Percentiles rank a stretch among this genome's conserved stretches.
phyloP scores from a whole-genome alignment of 345 rosid species.

The Pugionium dolabratum region DNA sequence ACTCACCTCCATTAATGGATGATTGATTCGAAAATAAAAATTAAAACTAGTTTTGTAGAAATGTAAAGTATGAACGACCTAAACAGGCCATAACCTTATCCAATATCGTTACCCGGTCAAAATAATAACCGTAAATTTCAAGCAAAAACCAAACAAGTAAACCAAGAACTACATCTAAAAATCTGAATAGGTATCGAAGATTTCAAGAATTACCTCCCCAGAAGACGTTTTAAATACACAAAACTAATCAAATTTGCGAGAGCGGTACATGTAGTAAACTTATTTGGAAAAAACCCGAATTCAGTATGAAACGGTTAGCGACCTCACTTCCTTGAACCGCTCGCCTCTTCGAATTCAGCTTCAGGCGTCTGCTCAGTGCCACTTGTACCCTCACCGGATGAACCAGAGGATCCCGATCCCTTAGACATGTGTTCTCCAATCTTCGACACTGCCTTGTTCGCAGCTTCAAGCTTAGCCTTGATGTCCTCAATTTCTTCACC shows the following conservation, averaged over 20 bases:
- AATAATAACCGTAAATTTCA: slow-evolving; percentile 17
- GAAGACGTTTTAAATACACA: slow-evolving; percentile 23
- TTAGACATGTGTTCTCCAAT: slow-evolving; percentile 58
- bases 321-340: slow-evolving; percentile 42
- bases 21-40: neutral
- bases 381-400: slow-evolving; percentile 39
- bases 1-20: too few species aligned
- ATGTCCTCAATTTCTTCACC: slow-evolving; percentile 30
- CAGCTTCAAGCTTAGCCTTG: slow-evolving; percentile 51
- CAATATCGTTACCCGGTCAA: slow-evolving; percentile 3
- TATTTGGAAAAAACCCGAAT: slow-evolving; percentile 29
- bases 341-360: slow-evolving; percentile 59
- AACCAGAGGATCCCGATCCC: slow-evolving; percentile 38
- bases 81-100: too few species aligned
- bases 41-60: too few species aligned
- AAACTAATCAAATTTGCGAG: slow-evolving; percentile 33
- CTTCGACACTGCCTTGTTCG: slow-evolving; percentile 61
- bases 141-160: slow-evolving; percentile 15
- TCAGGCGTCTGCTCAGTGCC: slow-evolving; percentile 53
- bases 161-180: slow-evolving; percentile 21
- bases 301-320: slow-evolving; percentile 11
- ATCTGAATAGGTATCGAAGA: slow-evolving; percentile 21
- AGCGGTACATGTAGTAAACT: slow-evolving; percentile 17
- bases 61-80: too few species aligned
- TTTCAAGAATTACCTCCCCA: slow-evolving; percentile 16